Evolutionary conservation across 352 stramenopile genomes (phyloP), one percentile per base, ranked within the genome.

Genomic region (Phytophthora idaei): DNA sequence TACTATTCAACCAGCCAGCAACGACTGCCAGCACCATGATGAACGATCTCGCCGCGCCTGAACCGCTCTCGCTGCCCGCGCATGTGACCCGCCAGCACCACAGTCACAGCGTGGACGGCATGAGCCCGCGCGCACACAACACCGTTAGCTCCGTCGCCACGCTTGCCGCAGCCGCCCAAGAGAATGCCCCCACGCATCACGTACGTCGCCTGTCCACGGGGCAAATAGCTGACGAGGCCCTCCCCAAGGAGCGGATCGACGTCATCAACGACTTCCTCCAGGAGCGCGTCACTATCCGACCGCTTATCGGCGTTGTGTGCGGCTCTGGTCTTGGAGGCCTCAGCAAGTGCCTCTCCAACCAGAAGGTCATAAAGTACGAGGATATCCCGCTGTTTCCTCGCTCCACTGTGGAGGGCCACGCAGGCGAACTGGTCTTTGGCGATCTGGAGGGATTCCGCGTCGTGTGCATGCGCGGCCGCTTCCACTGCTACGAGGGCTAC

Each of bases 401-500:
- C 17, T 94, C 97, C 31, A 98, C 94, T 1, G 95, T 98, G n/a
- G 84, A 91, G 8, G 97, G 97, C 27, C 96, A 99, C 76, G 90
- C 85, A 15, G 94, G 94, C 36, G 95, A 98, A 77, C 76, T 99
- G n/a, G 94, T 99, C n/a, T 98, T 98, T 59, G 95, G 94, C 29
- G 85, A 87, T 29, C 62, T 98, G n/a, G 78, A 87, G 25, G 86
- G 80, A 54, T 79, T 90, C 41, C 74, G 76, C 28, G 85, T 98
- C 42, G 92, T 98, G 34, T 98, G 93, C 72, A 98, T 99, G 84
- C 87, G 94, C 31, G 97, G 97, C 41, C 82, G 97, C 63, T 99
- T 99, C 79, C 97, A 99, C 84, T 95, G 80, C 57, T 99, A 99
- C 74, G 95, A 99, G 74, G 97, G 97, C 63, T 97, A 99, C 79